Base-by-base conservation (phyloP, 2,329 filamentous ascomycete genomes). In the Rhynchosporium agropyri region DNA sequence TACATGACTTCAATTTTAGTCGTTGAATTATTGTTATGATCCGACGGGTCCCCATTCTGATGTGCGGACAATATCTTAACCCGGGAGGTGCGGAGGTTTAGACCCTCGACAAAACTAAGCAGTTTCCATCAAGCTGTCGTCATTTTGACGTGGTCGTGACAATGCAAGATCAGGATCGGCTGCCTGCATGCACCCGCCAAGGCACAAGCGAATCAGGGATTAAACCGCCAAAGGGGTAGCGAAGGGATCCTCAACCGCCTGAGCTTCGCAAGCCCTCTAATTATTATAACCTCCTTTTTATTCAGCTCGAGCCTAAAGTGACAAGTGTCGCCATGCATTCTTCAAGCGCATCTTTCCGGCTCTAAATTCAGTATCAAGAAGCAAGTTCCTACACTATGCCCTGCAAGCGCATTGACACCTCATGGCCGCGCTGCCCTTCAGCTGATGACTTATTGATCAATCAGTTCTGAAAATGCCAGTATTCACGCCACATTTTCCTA, bases 401-500 rank as follows among this genome's bases (percentile, higher is more conserved):
- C 38, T 5, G 9, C 40, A 40, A 36, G 3, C 40, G 51, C 33
- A 54, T 54, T 54, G 51, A 54, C 28, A 20, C 40, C 20, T 20
- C 20, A 20, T 33, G 51, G 9, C 33, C 33, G 33, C 33, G 33
- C 33, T 33, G 10, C 36, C 29, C 26, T 20, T 54, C 51, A 54
- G 33, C 33, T 54, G 36, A 54, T 20, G 40, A 13, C 36, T 10
- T 4, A 8, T 10, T 20, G 10, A 8, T 10, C 36, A 33, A 29
- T 29, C 20, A 9, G 51, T 6, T 20, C 36, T 33, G 26, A 36
- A 54, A 33, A 56, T 29, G 6, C 36, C 53, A 55, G 43, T 55
- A 55, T 43, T 12, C 20, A 46, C 38, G 36, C 53, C 53, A 42
- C 36, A 56, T 29, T 43, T 56, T 38, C 53, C 40, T 42, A 42